phyloP scores from a whole-genome alignment of 257 asterid species.

The Primulina tabacum region DNA sequence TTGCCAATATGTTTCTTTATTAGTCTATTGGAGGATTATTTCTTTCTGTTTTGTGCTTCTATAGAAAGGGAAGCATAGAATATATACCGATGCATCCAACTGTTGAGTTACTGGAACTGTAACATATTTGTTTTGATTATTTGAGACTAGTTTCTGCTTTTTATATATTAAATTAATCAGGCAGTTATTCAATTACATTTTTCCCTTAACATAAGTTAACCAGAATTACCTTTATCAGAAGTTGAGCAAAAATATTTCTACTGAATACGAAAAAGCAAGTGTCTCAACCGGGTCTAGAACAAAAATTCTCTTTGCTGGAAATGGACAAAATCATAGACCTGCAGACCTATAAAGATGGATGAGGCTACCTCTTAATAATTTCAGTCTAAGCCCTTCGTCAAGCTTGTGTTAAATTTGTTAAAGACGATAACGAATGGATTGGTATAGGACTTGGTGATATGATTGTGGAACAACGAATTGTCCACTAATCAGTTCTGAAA shows the following conservation, averaged over 20 bases:
- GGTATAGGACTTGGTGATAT: not conserved
- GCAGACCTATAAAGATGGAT: no score
- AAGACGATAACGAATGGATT: not conserved
- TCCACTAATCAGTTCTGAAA: no score
- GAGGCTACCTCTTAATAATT: no score
- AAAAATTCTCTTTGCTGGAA: no score
- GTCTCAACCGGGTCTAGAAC: no score
- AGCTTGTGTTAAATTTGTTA: not conserved
- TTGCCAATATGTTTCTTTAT: not conserved
- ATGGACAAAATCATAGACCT: no score
- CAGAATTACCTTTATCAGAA: not conserved
- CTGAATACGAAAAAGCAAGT: not conserved
- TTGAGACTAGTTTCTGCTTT: no score
- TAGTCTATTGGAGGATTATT: not conserved
- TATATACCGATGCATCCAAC: not conserved
- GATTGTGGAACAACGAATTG: not conserved
- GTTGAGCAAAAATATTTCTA: not conserved
- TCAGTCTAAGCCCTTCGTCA: not conserved
- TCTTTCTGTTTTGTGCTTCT: not conserved
- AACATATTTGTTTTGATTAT: no score
- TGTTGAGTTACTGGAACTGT: not conserved
- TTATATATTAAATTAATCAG: no score
- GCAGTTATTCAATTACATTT: not conserved
- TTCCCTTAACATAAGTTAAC: not conserved
- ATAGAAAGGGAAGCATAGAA: not conserved